Base-by-base conservation (phyloP, 1,284 basidiomycete genomes). In the Austroboletus sp. region DNA sequence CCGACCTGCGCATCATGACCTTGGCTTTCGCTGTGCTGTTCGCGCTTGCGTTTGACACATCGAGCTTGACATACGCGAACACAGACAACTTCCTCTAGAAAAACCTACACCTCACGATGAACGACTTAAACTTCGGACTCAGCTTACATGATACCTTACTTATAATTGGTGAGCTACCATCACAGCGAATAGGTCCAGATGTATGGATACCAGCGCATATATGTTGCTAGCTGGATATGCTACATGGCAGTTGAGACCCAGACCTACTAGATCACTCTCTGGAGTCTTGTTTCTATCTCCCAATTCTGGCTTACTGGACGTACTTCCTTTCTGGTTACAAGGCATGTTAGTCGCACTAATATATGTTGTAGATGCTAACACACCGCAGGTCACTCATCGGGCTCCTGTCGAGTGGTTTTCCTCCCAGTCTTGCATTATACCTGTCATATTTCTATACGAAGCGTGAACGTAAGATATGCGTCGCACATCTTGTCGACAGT, bases 71-170 rank as follows among this genome's bases (percentile, higher is more conserved):
- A 1, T 71, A 73, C 57, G 80, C 80, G 13, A 79, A 79, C 51
- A 70, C 75, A 3, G 79, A 80, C 54, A 77, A 76, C 56, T 70
- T 82, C 45, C 65, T 82, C 2, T 53, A 63, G 1, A n/a, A n/a
- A n/a, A 78, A 82, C 53, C 67, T 82, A 3, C 54, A 62, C 2
- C 58, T 79, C 42, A 73, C 70, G 3, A 77, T 73, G 0, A 68
- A 77, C 48, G 77, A 83, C 61, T 82, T 74, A 58, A 83, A 88
- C 57, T 64, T 82, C n/a, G 84, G 81, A 19, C 83, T 82, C 56
- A 77, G 71, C 34, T 54, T 75, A 0, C 72, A 74, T 55, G 67
- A 77, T 40, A 51, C 80, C 4, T 73, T 74, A 32, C 84, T 85
- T 62, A 65, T 85, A 15, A 63, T 65, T 46, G 79, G 80, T 37